These are phyloP conservation scores for Lactarius pseudohatsudake DNA, from an alignment of 768 basidiomycete species.

Conservation along the genomic window DNA sequence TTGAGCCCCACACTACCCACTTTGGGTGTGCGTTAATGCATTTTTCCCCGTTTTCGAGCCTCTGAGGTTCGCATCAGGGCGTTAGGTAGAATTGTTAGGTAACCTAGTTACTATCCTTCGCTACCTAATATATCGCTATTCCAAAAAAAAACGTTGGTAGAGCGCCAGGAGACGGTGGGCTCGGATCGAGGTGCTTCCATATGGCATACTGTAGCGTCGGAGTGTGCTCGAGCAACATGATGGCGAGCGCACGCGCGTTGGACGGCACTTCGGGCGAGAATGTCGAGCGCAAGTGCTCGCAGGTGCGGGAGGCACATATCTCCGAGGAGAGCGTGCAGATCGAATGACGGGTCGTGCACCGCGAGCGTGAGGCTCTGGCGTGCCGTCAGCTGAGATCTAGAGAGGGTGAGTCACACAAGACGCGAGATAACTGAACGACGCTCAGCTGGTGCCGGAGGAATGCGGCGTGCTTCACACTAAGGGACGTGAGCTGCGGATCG, in stretches of 20 bases:
- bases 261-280: neutral
- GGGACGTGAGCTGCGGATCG: constrained; percentile 3
- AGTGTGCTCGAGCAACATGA: too few relatives aligned
- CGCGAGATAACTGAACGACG: constrained; percentile 8
- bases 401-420: constrained; percentile 3
- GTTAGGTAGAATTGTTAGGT: too few relatives aligned
- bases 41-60: too few relatives aligned
- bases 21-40: too few relatives aligned
- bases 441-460: constrained; percentile 11
- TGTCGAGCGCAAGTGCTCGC: neutral
- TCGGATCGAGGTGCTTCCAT: neutral
- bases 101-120: too few relatives aligned
- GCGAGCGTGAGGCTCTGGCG: constrained; percentile 30
- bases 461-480: constrained; percentile 9
- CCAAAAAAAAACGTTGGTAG: neutral
- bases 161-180: neutral
- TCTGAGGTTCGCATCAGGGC: too few relatives aligned
- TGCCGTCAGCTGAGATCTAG: neutral
- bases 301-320: neutral
- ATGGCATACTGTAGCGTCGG: too few relatives aligned
- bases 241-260: neutral
- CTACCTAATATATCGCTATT: too few relatives aligned
- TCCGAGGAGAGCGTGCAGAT: neutral
- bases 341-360: constrained; percentile 35
- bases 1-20: too few relatives aligned